Evolutionary conservation across 2,329 filamentous ascomycete genomes (phyloP).

Genomic region (Celoporthe dispersa): DNA sequence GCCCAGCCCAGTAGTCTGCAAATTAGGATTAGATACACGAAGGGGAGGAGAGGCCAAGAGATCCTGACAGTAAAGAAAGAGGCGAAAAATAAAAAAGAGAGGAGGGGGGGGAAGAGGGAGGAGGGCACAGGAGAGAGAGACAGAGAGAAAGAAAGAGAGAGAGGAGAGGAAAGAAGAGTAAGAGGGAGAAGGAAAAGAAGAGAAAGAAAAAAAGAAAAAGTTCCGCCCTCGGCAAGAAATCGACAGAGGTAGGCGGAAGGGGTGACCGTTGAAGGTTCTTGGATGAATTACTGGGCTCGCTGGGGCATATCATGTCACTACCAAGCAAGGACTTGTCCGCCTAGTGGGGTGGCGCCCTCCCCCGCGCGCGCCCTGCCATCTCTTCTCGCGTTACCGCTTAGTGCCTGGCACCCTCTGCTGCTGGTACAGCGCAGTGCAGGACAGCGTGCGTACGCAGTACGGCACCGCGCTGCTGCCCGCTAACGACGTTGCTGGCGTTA

Average conservation of each 20-base stretch:
- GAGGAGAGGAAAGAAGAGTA: neutral
- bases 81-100: neutral
- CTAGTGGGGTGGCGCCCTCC: neutral
- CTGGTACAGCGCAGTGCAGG: neutral
- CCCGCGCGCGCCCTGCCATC: neutral
- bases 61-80: neutral
- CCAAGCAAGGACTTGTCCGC: neutral
- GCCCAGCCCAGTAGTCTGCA: neutral
- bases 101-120: no score
- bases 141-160: neutral
- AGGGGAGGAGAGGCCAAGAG: neutral
- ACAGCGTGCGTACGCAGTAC: neutral
- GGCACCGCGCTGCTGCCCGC: constrained; percentile 1
- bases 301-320: constrained; percentile 4
- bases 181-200: neutral
- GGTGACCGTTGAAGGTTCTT: neutral
- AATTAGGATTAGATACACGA: constrained; percentile 1
- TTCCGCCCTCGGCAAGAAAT: constrained; percentile 5
- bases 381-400: neutral
- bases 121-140: neutral
- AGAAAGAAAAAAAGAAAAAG: neutral
- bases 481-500: constrained; percentile 14
- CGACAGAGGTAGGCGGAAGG: neutral
- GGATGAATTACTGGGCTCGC: neutral
- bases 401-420: neutral